Evolutionary conservation across 441 rosid genomes (phyloP).

Genomic region (Capsella rubella): DNA sequence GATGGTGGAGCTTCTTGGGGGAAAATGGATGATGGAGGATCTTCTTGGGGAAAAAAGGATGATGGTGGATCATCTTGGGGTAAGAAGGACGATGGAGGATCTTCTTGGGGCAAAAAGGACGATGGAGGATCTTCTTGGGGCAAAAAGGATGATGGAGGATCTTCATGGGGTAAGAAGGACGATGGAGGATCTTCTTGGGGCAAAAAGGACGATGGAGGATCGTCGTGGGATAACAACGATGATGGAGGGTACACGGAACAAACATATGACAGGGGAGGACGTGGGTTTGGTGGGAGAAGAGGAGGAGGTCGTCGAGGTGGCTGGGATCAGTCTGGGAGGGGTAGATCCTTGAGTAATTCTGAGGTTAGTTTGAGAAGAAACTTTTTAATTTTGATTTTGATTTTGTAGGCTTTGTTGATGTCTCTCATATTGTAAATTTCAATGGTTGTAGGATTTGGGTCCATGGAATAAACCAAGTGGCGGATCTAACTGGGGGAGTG

Average conservation of each 20-base stretch:
- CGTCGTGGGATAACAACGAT: slow-evolving; percentile 26
- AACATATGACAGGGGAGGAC: slow-evolving; percentile 45
- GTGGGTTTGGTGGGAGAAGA: slow-evolving; percentile 61
- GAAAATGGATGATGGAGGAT: slow-evolving; percentile 8
- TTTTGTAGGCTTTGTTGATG: neutral
- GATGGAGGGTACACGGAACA: slow-evolving; percentile 37
- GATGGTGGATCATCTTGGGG: neutral
- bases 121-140: slow-evolving; percentile 1
- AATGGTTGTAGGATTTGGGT: slow-evolving; percentile 38
- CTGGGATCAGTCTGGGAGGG: slow-evolving; percentile 59
- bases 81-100: neutral
- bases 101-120: slow-evolving; percentile 25
- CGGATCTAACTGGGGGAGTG: slow-evolving; percentile 34
- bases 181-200: slow-evolving; percentile 22
- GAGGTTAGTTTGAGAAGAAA: slow-evolving; percentile 33
- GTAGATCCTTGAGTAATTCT: slow-evolving; percentile 52
- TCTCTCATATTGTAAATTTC: slow-evolving; percentile 33
- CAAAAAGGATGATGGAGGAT: neutral
- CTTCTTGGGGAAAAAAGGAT: slow-evolving; percentile 16
- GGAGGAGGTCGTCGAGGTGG: slow-evolving; percentile 62
- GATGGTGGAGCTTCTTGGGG: slow-evolving; percentile 9
- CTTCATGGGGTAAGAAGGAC: slow-evolving; percentile 1
- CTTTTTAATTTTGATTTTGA: neutral
- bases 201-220: slow-evolving; percentile 15
- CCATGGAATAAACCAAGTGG: slow-evolving; percentile 43